A percentile compares a stretch with the other conserved stretches of the same genome.
phyloP scores from a whole-genome alignment of 2,329 filamentous ascomycete genomes.

The Talaromyces atroroseus region DNA sequence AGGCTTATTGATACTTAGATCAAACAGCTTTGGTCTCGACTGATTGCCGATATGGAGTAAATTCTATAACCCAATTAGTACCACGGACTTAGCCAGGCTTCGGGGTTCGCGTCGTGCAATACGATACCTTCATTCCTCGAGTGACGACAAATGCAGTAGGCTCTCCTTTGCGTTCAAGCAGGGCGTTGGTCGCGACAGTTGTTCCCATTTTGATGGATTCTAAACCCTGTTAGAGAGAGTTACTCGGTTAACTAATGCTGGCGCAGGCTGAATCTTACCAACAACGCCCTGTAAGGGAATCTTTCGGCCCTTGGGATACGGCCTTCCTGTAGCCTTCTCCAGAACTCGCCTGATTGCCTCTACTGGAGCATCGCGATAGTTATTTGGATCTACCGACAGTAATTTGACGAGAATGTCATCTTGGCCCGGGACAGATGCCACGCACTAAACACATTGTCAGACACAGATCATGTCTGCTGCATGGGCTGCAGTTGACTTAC shows the following conservation, averaged over 20 bases:
- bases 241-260: background rate
- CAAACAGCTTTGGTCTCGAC: conserved; percentile 82
- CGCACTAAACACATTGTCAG: background rate
- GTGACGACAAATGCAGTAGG: conserved; percentile 82
- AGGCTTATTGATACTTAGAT: conserved; percentile 77
- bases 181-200: conserved; percentile 84
- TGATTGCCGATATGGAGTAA: conserved; percentile 87
- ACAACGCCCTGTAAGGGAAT: background rate
- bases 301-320: background rate
- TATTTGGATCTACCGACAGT: conserved; percentile 1
- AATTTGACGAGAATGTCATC: conserved; percentile 4
- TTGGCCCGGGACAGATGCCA: conserved; percentile 3
- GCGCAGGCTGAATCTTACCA: too few relatives aligned
- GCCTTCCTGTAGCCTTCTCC: background rate
- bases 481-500: background rate
- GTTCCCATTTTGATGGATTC: conserved; percentile 63
- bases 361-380: conserved; percentile 1
- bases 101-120: background rate
- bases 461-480: background rate
- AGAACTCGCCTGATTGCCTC: conserved; percentile 4
- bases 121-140: conserved; percentile 47
- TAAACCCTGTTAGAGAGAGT: background rate
- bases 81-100: background rate
- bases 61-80: conserved; percentile 59
- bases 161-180: conserved; percentile 85